phyloP scores from a whole-genome alignment of 2,329 filamentous ascomycete genomes.

The Periconia macrospinosa region DNA sequence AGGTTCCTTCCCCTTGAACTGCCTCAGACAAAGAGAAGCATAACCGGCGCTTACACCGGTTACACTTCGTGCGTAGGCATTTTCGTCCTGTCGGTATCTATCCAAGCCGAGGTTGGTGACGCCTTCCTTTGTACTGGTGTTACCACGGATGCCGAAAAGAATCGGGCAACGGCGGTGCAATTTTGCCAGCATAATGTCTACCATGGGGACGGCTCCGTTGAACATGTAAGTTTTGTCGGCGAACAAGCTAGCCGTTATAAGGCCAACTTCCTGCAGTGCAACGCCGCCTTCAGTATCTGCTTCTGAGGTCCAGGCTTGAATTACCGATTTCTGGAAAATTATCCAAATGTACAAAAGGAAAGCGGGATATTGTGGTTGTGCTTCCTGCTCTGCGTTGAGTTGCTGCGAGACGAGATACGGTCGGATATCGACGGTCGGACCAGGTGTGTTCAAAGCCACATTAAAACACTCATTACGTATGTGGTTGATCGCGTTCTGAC shows the following conservation, averaged over 20 bases:
- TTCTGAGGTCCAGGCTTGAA: constrained; percentile 60
- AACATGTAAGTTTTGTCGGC: constrained; percentile 68
- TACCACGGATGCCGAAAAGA: constrained; percentile 80
- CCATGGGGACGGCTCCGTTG: constrained; percentile 65
- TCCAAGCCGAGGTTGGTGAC: constrained; percentile 32
- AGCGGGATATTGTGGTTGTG: constrained; percentile 47
- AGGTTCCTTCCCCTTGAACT: constrained; percentile 61
- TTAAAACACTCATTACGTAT: constrained; percentile 35
- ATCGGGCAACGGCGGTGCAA: constrained; percentile 79
- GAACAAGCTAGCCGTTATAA: constrained; percentile 75
- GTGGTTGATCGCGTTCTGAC: constrained; percentile 26
- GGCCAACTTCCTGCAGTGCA: constrained; percentile 74
- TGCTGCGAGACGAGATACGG: constrained; percentile 38
- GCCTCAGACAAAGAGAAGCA: constrained; percentile 77
- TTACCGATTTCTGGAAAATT: constrained; percentile 71
- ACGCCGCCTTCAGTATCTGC: constrained; percentile 40
- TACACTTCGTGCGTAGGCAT: constrained; percentile 81
- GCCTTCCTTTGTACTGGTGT: constrained; percentile 63
- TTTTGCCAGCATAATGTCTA: constrained; percentile 87
- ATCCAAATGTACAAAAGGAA: constrained; percentile 70
- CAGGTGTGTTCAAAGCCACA: constrained; percentile 21
- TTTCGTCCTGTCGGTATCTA: constrained; percentile 57
- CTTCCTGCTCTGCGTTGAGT: constrained; percentile 28
- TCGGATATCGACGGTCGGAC: constrained; percentile 39
- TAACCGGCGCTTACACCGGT: constrained; percentile 82